Conservation (phyloP, 805 yeast species). For the Ogataea paraovalis region DNA sequence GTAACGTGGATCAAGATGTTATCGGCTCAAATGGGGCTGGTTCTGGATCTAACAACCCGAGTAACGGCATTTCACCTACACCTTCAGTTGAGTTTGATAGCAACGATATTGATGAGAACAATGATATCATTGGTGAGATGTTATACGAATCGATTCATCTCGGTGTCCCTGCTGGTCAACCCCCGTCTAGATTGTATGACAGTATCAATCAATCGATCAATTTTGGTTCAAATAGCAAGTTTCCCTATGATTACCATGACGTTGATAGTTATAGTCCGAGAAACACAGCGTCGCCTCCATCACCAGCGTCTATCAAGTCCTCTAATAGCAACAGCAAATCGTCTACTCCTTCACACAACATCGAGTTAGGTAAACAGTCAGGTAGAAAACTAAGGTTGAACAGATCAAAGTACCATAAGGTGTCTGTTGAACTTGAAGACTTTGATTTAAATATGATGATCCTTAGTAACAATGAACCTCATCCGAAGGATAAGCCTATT, state of each 20-base stretch:
- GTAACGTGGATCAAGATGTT: neutral
- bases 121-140: conserved; percentile 50
- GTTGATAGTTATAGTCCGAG: conserved; percentile 6
- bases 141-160: conserved; percentile 80
- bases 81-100: conserved; percentile 5
- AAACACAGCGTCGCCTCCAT: conserved; percentile 8
- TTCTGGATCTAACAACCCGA: neutral
- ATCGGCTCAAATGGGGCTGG: neutral
- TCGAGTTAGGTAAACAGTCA: conserved; percentile 31
- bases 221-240: neutral
- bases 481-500: conserved; percentile 20
- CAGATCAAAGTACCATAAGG: conserved; percentile 61
- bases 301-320: conserved; percentile 13
- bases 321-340: conserved; percentile 7
- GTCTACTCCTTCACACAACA: conserved; percentile 18
- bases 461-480: conserved; percentile 38
- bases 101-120: conserved; percentile 19
- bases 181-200: conserved; percentile 43
- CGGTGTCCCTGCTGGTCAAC: conserved; percentile 45
- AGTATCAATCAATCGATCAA: conserved; percentile 45
- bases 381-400: conserved; percentile 50
- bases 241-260: conserved; percentile 3
- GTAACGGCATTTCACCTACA: neutral
- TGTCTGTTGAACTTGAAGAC: conserved; percentile 51
- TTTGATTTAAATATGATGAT: conserved; percentile 45